These are phyloP conservation scores for Immersiella caudata DNA, from an alignment of 495 filamentous ascomycete genomes.

Conservation along the genomic window DNA sequence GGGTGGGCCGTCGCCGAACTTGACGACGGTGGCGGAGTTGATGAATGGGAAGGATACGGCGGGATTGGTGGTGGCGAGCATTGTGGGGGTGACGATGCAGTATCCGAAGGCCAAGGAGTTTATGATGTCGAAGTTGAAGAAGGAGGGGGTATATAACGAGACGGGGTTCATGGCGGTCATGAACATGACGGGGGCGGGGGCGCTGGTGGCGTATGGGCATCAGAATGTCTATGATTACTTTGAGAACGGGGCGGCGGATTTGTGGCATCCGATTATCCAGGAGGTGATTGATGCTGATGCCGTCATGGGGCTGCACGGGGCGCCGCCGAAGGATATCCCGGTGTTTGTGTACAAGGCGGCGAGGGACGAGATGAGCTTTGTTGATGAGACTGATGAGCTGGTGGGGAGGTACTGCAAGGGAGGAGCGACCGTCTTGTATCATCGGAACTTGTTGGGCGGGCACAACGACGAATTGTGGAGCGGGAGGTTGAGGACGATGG, in stretches of 20 bases:
- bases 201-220: conserved; percentile 31
- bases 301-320: conserved; percentile 45
- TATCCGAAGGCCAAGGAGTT: conserved; percentile 24
- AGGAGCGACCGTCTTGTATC: conserved; percentile 44
- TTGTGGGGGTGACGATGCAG: conserved; percentile 36
- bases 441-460: conserved; percentile 43
- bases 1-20: conserved; percentile 49
- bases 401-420: conserved; percentile 44
- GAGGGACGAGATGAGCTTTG: conserved; percentile 48
- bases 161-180: conserved; percentile 38
- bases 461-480: conserved; percentile 39
- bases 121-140: conserved; percentile 26
- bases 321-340: conserved; percentile 46
- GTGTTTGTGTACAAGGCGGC: conserved; percentile 57
- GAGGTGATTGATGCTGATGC: conserved; percentile 37
- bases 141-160: conserved; percentile 32
- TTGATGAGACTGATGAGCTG: conserved; percentile 50
- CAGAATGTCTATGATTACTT: conserved; percentile 48
- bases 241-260: conserved; percentile 31
- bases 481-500: conserved; percentile 27
- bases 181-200: conserved; percentile 31
- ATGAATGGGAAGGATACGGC: conserved; percentile 31
- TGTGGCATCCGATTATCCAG: conserved; percentile 34
- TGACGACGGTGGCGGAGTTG: conserved; percentile 31
- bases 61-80: conserved; percentile 28